A percentile compares a stretch with the other conserved stretches of the same genome.
phyloP scores from a whole-genome alignment of 2,329 filamentous ascomycete genomes.

The Aspergillus terreus region DNA sequence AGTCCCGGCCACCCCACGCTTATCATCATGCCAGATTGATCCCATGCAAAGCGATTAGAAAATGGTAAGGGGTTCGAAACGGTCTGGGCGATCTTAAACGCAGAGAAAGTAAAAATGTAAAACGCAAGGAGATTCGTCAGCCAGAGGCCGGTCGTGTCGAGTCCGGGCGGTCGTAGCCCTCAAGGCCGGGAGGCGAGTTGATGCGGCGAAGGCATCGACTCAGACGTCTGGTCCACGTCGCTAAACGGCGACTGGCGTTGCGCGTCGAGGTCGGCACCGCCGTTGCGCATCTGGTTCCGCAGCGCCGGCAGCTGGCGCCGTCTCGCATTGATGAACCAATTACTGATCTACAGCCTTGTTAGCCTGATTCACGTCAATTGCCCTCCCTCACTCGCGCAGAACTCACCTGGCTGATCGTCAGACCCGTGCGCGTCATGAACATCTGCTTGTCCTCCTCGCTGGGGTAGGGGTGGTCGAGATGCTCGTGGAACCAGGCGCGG shows the following conservation, averaged over 20 bases:
- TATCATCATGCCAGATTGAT: conserved; percentile 2
- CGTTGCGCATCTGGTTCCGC: conserved; percentile 42
- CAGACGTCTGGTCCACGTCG: conserved; percentile 29
- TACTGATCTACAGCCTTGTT: conserved; percentile 42
- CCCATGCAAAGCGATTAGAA: conserved; percentile 8
- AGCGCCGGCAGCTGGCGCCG: conserved; percentile 46
- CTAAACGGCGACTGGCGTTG: conserved; percentile 34
- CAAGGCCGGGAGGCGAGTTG: conserved; percentile 8
- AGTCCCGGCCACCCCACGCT: not conserved
- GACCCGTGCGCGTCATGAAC: conserved; percentile 69
- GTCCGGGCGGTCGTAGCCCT: not conserved
- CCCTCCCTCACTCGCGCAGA: not conserved
- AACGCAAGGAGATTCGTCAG: conserved; percentile 7
- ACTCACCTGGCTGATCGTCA: conserved; percentile 66
- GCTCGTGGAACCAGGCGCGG: conserved; percentile 73
- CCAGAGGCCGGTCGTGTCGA: conserved; percentile 14
- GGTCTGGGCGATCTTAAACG: conserved; percentile 4
- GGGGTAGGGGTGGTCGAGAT: conserved; percentile 77
- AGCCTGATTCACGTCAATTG: not conserved
- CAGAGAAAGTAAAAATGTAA: not conserved
- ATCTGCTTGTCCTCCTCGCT: conserved; percentile 84
- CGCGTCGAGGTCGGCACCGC: conserved; percentile 25
- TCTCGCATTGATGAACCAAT: conserved; percentile 53
- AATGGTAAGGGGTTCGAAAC: conserved; percentile 7
- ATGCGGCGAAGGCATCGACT: conserved; percentile 27